Evolutionary conservation across 139 green algal genomes (phyloP).

Genomic region (Closterium sp.): DNA sequence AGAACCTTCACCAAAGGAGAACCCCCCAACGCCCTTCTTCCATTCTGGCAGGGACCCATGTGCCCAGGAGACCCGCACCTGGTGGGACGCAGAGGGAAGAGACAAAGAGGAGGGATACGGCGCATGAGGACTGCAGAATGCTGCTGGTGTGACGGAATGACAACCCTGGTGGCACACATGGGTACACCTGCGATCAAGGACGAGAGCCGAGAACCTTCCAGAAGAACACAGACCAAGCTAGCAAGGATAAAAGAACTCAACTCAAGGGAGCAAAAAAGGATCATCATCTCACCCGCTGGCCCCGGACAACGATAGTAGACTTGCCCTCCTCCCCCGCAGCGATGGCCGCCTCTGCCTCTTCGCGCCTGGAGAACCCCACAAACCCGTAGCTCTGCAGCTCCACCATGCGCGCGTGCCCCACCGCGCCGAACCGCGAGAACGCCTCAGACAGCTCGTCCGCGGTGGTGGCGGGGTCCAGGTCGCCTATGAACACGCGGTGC

Average conservation of each 20-base stretch:
- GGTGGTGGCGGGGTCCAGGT: not conserved
- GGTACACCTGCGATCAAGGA: too few relatives aligned
- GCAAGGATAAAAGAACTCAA: too few relatives aligned
- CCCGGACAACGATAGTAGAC: not conserved
- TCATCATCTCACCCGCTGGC: not conserved
- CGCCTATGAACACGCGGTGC: not conserved
- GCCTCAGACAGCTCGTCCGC: not conserved
- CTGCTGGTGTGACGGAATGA: not conserved
- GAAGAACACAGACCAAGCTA: too few relatives aligned
- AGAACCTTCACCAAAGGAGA: not conserved
- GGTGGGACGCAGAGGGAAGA: not conserved
- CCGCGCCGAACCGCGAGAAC: not conserved
- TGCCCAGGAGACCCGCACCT: conserved; percentile 6
- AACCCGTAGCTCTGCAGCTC: conserved; percentile 14
- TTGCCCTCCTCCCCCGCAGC: not conserved
- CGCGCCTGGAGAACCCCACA: not conserved
- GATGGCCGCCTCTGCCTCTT: not conserved
- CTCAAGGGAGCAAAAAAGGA: too few relatives aligned
- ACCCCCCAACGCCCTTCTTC: conserved; percentile 5
- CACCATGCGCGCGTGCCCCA: not conserved
- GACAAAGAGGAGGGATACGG: too few relatives aligned
- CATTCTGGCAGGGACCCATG: conserved; percentile 12
- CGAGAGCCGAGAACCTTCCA: too few relatives aligned
- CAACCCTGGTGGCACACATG: not conserved
- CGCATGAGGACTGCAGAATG: not conserved